Base-by-base conservation (phyloP, 23 red algal genomes). In the Cyanidium caldarium region DNA sequence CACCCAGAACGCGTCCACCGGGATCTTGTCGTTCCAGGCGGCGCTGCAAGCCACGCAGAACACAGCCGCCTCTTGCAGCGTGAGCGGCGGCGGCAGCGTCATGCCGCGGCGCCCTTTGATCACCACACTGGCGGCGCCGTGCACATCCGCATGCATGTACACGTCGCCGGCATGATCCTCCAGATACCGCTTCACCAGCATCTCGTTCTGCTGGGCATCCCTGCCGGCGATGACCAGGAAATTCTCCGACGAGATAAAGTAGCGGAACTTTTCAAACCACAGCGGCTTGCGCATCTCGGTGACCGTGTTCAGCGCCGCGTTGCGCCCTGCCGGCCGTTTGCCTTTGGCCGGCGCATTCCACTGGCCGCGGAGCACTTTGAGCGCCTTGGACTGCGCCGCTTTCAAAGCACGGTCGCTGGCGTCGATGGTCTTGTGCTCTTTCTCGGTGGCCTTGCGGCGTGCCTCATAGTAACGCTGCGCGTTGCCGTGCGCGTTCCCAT, bases 231-330 rank as follows among this genome's bases (percentile, higher is more conserved):
- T 82, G 13, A 98, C 72, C 25, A 98, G 92, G 21, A 68, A 88
- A 67, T 88, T 88, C 66, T 98, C 84, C 19, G 82, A 86, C 17
- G 80, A 82, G 30, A 88, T 65, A 42, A 98, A 88, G 78, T 84
- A 98, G 41, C 79, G 69, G 33, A 98, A 98, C 65, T 98, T 98
- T 46, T 98, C 92, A 44, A 89, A 98, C 92, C 92, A 98, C 2
- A 68, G 33, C 14, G 84, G 66, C 65, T 80, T 80, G 36, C 92
- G 44, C 44, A 78, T 75, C 1, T 77, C 84, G 26, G 73, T 79
- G 3, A 78, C 73, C 33, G 70, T 79, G 46, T 81, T 81, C 45
- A 78, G 72, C 25, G 85, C 77, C 14, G 78, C 77, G 21, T 75
- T 77, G 34, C 77, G 31, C n/a, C n/a, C n/a, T n/a, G n/a, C n/a